Percentiles rank a stretch among this genome's conserved stretches.
Evolutionary conservation across 2,329 filamentous ascomycete species (phyloP).

Genomic region (Parastagonospora nodorum): DNA sequence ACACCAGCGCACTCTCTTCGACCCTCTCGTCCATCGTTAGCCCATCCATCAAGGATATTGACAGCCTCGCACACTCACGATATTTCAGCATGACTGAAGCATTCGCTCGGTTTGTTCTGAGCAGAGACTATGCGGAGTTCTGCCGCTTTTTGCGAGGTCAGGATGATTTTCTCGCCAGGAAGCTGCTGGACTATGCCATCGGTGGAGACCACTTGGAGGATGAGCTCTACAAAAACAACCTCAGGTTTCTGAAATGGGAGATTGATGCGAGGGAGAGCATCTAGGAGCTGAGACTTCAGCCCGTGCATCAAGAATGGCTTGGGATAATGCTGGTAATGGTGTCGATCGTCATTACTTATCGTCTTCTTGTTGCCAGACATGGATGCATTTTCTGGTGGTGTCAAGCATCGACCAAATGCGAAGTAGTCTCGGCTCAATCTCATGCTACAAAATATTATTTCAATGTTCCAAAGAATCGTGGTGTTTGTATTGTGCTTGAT

Average conservation of each 20-base stretch:
- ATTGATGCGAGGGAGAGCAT: slow-evolving; percentile 24
- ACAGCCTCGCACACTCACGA: slow-evolving; percentile 15
- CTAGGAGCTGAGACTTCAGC: slow-evolving; percentile 1
- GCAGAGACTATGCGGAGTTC: slow-evolving; percentile 21
- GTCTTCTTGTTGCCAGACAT: neutral
- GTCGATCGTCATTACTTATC: neutral
- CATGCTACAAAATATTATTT: too few relatives aligned
- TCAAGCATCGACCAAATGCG: too few relatives aligned
- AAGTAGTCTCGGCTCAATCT: too few relatives aligned
- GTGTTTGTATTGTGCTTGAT: too few relatives aligned
- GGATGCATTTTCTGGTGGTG: too few relatives aligned
- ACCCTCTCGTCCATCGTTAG: slow-evolving; percentile 21
- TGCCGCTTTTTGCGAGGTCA: slow-evolving; percentile 28
- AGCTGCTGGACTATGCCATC: slow-evolving; percentile 27
- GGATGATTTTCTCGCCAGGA: slow-evolving; percentile 20
- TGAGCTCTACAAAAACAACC: slow-evolving; percentile 21
- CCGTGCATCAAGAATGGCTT: neutral
- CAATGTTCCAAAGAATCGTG: too few relatives aligned
- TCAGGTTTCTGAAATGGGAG: slow-evolving; percentile 30
- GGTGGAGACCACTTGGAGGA: slow-evolving; percentile 18
- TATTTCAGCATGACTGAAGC: slow-evolving; percentile 26
- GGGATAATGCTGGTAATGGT: neutral
- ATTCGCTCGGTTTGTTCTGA: slow-evolving; percentile 25
- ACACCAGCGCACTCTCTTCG: slow-evolving; percentile 10
- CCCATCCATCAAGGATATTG: slow-evolving; percentile 23